Evolutionary conservation across 306 rosid genomes (phyloP).

Genomic region (Citrullus amarus): DNA sequence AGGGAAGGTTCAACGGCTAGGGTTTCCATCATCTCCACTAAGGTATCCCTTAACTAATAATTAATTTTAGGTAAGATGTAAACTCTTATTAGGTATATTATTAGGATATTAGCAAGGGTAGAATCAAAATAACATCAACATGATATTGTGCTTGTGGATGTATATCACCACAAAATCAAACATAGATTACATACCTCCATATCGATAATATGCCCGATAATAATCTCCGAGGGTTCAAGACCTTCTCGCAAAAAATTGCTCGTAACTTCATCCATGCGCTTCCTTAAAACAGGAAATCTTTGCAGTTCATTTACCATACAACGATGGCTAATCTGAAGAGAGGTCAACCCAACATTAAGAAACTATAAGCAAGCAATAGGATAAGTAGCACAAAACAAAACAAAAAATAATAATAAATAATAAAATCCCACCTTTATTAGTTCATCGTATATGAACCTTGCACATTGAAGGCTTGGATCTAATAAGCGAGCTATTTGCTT

Average conservation of each 20-base stretch:
- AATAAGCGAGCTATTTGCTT: slow-evolving; percentile 83
- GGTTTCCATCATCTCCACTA: too few species aligned
- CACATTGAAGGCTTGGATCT: slow-evolving; percentile 99
- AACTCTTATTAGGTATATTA: too few species aligned
- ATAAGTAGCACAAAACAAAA: slow-evolving; percentile 3
- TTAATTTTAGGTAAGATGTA: too few species aligned
- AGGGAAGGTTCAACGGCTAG: too few species aligned
- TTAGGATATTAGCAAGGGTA: too few species aligned
- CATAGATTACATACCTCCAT: slow-evolving; percentile 63
- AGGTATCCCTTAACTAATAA: too few species aligned
- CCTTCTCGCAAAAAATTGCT: slow-evolving; percentile 88
- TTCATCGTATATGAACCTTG: slow-evolving; percentile 93
- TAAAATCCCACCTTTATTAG: slow-evolving; percentile 49
- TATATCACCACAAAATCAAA: not conserved
- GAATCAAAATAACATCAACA: too few species aligned
- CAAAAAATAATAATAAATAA: not conserved
- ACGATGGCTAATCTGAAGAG: slow-evolving; percentile 78
- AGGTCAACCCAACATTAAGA: not conserved
- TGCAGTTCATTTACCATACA: slow-evolving; percentile 84
- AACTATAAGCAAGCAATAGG: slow-evolving; percentile 4
- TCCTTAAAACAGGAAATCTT: slow-evolving; percentile 81
- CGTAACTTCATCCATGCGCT: slow-evolving; percentile 92
- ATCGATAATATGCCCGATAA: slow-evolving; percentile 90
- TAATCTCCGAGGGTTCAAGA: slow-evolving; percentile 80
- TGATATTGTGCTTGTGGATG: not conserved